Conservation (phyloP, 1,139 yeast genomes). For the Pichia sp. region DNA sequence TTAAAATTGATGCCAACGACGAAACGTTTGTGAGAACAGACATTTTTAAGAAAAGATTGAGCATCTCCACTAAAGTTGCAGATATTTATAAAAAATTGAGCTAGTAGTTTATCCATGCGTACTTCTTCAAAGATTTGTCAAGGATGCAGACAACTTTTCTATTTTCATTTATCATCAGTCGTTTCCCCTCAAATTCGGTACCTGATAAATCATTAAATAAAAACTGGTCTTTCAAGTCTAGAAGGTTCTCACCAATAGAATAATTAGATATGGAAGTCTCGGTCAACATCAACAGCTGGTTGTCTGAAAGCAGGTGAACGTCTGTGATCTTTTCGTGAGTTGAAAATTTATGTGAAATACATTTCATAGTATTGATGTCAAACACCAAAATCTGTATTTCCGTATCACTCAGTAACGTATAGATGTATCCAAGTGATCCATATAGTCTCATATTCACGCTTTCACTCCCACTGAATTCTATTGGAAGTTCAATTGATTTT, state of each 20-base stretch:
- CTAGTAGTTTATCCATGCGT: constrained; percentile 18
- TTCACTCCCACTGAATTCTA: background rate
- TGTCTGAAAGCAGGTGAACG: background rate
- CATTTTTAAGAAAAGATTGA: background rate
- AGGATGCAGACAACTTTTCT: constrained; percentile 28
- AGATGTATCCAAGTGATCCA: background rate
- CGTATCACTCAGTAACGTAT: background rate
- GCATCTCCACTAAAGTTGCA: background rate
- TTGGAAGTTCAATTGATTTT: background rate
- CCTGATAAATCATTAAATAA: background rate
- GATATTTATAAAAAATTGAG: background rate
- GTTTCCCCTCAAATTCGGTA: no score
- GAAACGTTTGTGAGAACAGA: background rate
- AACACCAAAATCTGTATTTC: background rate
- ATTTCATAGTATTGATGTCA: background rate
- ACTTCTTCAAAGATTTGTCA: constrained; percentile 32
- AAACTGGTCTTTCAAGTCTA: background rate
- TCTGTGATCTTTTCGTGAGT: background rate
- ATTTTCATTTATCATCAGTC: constrained; percentile 1
- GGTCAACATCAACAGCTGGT: background rate
- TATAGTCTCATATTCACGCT: background rate
- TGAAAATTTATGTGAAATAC: no score
- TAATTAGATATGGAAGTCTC: background rate
- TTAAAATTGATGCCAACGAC: constrained; percentile 9
- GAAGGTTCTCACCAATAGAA: background rate